Evolutionary conservation across 2,329 filamentous ascomycete genomes (phyloP).

Genomic region (Magnaporthiopsis incrustans): DNA sequence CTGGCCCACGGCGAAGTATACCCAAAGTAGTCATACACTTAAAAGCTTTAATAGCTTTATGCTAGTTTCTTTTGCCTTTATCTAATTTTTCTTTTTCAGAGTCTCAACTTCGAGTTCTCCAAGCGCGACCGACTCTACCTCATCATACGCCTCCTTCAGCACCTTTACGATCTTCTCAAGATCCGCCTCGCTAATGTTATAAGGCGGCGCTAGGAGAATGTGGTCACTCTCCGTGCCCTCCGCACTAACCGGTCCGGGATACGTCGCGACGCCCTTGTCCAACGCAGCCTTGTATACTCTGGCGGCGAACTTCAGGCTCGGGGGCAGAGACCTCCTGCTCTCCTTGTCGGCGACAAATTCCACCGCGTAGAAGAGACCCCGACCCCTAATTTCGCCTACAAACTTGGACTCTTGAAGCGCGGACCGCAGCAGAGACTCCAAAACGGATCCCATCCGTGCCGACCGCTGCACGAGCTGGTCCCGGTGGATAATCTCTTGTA

Average conservation of each 20-base stretch:
- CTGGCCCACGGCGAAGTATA: too few relatives aligned
- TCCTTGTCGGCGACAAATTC: slow-evolving; percentile 31
- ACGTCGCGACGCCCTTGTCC: slow-evolving; percentile 37
- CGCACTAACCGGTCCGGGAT: slow-evolving; percentile 54
- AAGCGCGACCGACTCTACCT: background rate
- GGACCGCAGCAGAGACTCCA: slow-evolving; percentile 21
- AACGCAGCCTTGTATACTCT: slow-evolving; percentile 21
- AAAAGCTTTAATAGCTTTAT: too few relatives aligned
- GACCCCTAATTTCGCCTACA: slow-evolving; percentile 33
- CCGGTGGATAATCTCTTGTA: slow-evolving; percentile 29
- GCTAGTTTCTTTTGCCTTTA: too few relatives aligned
- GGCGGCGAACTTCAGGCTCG: background rate
- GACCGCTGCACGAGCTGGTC: slow-evolving; percentile 28
- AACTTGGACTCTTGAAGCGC: slow-evolving; percentile 25
- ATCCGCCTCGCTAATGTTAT: slow-evolving; percentile 50
- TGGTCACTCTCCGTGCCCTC: slow-evolving; percentile 59
- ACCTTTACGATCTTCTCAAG: slow-evolving; percentile 43
- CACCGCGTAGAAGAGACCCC: slow-evolving; percentile 36
- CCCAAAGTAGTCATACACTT: too few relatives aligned
- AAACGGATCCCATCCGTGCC: slow-evolving; percentile 20
- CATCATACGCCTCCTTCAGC: background rate
- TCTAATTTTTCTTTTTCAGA: too few relatives aligned
- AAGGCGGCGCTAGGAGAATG: slow-evolving; percentile 61
- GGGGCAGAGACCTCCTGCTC: slow-evolving; percentile 25
- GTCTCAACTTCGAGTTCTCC: too few relatives aligned